A percentile compares a stretch with the other conserved stretches of the same genome.
Evolutionary conservation across 768 basidiomycete species (phyloP).

Genomic region (Lactarius indigo): DNA sequence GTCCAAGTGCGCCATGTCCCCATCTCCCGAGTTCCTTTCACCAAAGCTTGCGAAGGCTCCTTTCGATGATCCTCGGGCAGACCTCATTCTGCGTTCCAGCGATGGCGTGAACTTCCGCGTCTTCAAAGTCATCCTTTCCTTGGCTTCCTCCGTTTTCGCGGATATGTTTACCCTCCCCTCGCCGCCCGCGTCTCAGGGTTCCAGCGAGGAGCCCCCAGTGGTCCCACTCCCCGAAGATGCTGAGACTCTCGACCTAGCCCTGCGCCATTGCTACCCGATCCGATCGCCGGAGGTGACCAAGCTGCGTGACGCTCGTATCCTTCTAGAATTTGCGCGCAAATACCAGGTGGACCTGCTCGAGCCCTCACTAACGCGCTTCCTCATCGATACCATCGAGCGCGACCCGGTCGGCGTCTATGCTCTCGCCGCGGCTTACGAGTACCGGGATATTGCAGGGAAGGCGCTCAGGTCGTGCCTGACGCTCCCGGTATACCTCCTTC

Average conservation of each 20-base stretch:
- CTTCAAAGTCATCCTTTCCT: slow-evolving; percentile 15
- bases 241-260: slow-evolving; percentile 4
- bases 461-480: slow-evolving; percentile 7
- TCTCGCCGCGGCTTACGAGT: slow-evolving; percentile 5
- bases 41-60: neutral
- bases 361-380: neutral
- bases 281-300: neutral
- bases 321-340: slow-evolving; percentile 18
- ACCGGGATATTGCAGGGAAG: neutral
- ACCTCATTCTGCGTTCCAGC: slow-evolving; percentile 6
- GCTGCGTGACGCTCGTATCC: neutral
- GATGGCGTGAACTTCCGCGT: slow-evolving; percentile 18
- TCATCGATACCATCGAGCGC: neutral
- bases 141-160: slow-evolving; percentile 8
- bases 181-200: neutral
- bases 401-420: slow-evolving; percentile 22
- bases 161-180: slow-evolving; percentile 18
- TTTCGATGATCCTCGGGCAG: slow-evolving; percentile 12
- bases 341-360: slow-evolving; percentile 14
- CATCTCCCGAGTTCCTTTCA: neutral
- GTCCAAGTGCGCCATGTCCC: neutral
- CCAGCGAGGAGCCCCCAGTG: neutral
- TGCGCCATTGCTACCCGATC: slow-evolving; percentile 22
- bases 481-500: neutral
- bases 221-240: slow-evolving; percentile 11